These are phyloP conservation scores for apple (Malus domestica) DNA, from an alignment of 306 rosid genomes.

Conservation along the genomic window DNA sequence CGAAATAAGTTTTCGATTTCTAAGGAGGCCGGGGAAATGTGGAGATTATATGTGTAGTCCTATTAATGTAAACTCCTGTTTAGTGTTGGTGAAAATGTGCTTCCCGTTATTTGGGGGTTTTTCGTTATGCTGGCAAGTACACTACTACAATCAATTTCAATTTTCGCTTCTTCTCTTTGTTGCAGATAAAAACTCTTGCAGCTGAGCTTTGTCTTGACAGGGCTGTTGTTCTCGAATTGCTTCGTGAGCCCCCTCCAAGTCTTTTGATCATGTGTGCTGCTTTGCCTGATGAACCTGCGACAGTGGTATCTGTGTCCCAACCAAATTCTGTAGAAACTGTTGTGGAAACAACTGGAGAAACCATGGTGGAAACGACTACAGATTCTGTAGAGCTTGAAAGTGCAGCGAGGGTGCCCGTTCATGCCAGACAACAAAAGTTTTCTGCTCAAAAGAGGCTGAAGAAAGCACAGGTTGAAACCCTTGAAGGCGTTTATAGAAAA, in stretches of 20 bases:
- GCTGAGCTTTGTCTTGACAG: conserved; percentile 93
- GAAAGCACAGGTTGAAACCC: conserved; percentile 67
- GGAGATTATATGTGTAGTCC: not conserved
- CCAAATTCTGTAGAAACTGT: conserved; percentile 28
- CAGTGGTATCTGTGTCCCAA: conserved; percentile 25
- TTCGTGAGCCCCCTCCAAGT: conserved; percentile 79
- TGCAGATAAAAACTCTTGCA: conserved; percentile 82
- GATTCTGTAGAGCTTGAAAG: conserved; percentile 26
- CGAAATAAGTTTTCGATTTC: not conserved
- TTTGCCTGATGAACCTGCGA: conserved; percentile 52
- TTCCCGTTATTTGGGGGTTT: not conserved
- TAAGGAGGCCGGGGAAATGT: not conserved
- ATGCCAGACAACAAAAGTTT: conserved; percentile 60
- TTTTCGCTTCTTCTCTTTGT: not conserved
- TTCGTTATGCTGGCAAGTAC: not conserved
- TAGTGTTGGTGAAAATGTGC: not conserved
- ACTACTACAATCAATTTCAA: not conserved
- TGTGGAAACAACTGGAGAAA: conserved; percentile 20
- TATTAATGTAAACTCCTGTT: too few species aligned
- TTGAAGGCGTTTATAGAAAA: conserved; percentile 66
- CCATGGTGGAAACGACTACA: conserved; percentile 16
- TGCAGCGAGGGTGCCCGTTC: conserved; percentile 46
- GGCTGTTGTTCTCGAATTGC: conserved; percentile 70
- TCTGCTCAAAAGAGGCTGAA: conserved; percentile 70
- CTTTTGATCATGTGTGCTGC: conserved; percentile 76